These are phyloP conservation scores for Xylaria grammica DNA, from an alignment of 495 filamentous ascomycete species.

Conservation along the genomic window DNA sequence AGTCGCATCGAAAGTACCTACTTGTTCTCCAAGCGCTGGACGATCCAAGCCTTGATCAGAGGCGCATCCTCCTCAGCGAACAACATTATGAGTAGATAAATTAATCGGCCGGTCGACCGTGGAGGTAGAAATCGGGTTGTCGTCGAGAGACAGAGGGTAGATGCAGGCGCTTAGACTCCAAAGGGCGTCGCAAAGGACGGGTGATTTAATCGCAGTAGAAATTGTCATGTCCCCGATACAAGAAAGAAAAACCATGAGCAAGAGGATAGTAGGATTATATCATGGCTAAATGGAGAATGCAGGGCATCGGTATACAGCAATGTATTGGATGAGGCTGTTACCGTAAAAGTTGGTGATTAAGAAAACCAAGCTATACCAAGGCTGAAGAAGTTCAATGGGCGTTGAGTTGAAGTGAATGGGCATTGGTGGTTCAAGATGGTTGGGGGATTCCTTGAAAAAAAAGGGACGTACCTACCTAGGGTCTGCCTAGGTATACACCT, in stretches of 20 bases:
- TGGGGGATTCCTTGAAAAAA: too few species aligned
- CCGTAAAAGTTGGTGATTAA: neutral
- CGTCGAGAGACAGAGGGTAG: neutral
- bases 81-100: slow-evolving; percentile 60
- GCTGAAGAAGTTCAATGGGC: neutral
- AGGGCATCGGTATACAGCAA: too few species aligned
- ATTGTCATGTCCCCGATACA: neutral
- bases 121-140: neutral
- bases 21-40: slow-evolving; percentile 90
- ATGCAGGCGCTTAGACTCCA: slow-evolving; percentile 8
- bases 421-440: neutral
- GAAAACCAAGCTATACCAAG: neutral
- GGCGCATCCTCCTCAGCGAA: slow-evolving; percentile 76
- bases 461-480: too few species aligned
- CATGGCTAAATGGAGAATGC: too few species aligned
- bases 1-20: slow-evolving; percentile 48
- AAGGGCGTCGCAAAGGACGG: slow-evolving; percentile 4
- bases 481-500: too few species aligned
- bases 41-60: slow-evolving; percentile 85
- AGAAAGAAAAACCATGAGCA: too few species aligned
- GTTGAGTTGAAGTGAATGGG: neutral
- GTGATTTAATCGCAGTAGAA: neutral
- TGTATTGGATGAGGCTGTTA: too few species aligned
- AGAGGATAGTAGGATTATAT: too few species aligned
- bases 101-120: slow-evolving; percentile 11